These are phyloP conservation scores for Boeremia exigua DNA, from an alignment of 2,329 filamentous ascomycete genomes.

Conservation along the genomic window DNA sequence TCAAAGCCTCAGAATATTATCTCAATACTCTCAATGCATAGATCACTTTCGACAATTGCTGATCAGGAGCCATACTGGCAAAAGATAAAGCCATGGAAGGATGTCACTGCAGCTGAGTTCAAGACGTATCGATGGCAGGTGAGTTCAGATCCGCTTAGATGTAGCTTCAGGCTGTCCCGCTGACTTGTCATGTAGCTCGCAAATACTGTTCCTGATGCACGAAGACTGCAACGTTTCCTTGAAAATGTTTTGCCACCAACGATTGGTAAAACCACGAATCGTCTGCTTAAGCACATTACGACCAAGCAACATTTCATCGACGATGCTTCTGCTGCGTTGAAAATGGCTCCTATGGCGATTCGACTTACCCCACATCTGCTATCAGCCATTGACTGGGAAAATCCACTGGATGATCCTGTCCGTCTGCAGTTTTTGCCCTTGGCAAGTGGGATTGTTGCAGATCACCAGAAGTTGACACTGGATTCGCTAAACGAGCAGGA, in stretches of 20 bases:
- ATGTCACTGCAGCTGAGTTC: constrained; percentile 58
- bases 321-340: constrained; percentile 62
- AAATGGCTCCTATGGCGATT: constrained; percentile 64
- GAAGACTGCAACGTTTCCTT: constrained; percentile 59
- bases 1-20: neutral
- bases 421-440: constrained; percentile 67
- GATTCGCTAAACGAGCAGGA: constrained; percentile 66
- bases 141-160: constrained; percentile 32
- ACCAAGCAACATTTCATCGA: constrained; percentile 61
- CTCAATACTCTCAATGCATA: constrained; percentile 5
- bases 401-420: constrained; percentile 65
- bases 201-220: constrained; percentile 58
- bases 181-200: constrained; percentile 45
- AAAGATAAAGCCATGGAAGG: constrained; percentile 57
- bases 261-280: constrained; percentile 49
- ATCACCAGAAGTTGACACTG: constrained; percentile 61
- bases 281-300: constrained; percentile 48
- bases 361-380: constrained; percentile 67
- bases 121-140: constrained; percentile 63
- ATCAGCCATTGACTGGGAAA: constrained; percentile 64
- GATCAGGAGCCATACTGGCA: constrained; percentile 56
- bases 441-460: constrained; percentile 58
- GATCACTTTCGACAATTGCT: constrained; percentile 19
- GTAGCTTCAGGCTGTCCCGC: neutral
- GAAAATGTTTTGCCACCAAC: constrained; percentile 56